These are phyloP conservation scores for Cystoderma amianthinum DNA, from an alignment of 768 basidiomycete species.

Conservation along the genomic window DNA sequence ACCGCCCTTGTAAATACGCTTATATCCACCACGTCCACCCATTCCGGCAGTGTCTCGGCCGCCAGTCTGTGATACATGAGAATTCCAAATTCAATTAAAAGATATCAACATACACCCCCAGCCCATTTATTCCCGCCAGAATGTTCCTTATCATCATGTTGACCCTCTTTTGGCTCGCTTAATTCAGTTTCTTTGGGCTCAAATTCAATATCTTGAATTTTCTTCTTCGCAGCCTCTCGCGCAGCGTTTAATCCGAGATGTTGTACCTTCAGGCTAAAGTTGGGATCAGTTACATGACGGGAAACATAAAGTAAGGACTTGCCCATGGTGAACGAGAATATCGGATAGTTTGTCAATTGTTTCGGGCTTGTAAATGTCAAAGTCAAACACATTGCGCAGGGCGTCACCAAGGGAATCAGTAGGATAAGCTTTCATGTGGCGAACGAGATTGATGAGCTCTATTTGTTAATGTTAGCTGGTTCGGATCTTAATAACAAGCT, in stretches of 20 bases:
- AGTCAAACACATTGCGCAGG: constrained; percentile 63
- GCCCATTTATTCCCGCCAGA: constrained; percentile 59
- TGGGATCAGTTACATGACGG: not conserved
- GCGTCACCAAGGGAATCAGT: constrained; percentile 49
- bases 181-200: constrained; percentile 48
- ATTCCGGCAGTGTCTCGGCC: constrained; percentile 62
- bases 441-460: constrained; percentile 64
- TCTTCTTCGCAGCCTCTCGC: constrained; percentile 44
- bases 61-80: constrained; percentile 36
- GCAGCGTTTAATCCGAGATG: constrained; percentile 51
- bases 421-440: constrained; percentile 57
- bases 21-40: constrained; percentile 63
- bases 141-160: constrained; percentile 58
- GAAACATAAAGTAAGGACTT: constrained; percentile 5
- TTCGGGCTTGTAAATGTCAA: constrained; percentile 61
- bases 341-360: constrained; percentile 54
- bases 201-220: constrained; percentile 49
- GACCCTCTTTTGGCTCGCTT: constrained; percentile 51
- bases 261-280: constrained; percentile 39
- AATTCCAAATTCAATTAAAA: not conserved
- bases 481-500: not conserved
- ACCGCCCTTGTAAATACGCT: constrained; percentile 55
- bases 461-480: not conserved
- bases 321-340: constrained; percentile 59
- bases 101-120: constrained; percentile 41